These are phyloP conservation scores for Lyophyllum semitale DNA, from an alignment of 768 basidiomycete species.

Conservation along the genomic window DNA sequence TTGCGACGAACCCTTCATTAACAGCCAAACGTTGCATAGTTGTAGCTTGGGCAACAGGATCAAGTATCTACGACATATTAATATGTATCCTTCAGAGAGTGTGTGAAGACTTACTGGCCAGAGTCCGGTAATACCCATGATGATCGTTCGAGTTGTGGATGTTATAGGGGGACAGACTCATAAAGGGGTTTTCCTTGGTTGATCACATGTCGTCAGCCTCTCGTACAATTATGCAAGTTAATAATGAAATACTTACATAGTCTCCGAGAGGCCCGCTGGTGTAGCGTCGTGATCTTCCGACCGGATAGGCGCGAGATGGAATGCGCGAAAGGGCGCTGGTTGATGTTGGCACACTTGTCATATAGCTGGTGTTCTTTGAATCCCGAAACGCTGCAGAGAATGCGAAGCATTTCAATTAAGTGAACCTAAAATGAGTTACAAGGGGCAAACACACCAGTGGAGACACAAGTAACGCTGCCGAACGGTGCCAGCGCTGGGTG, in stretches of 20 bases:
- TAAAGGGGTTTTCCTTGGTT: background rate
- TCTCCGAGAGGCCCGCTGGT: no score
- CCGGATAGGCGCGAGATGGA: no score
- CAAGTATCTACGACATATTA: background rate
- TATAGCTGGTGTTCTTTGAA: no score
- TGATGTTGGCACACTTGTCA: no score
- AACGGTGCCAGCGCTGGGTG: no score
- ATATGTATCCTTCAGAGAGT: background rate
- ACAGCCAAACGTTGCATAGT: constrained; percentile 3
- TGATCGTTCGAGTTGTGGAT: background rate
- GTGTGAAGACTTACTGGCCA: background rate
- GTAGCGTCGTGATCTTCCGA: no score
- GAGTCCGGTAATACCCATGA: background rate
- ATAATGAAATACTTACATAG: background rate
- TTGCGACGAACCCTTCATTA: constrained; percentile 2
- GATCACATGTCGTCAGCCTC: background rate
- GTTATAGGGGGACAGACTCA: background rate
- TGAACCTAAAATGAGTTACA: no score
- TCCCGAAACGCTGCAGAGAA: no score
- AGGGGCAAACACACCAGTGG: no score
- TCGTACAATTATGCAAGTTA: background rate
- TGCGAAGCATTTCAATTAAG: no score
- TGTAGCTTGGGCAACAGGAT: background rate
- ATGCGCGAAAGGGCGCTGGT: no score
- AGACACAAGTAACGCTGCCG: no score